A percentile compares a stretch with the other conserved stretches of the same genome.
Evolutionary conservation across 768 basidiomycete genomes (phyloP).

Genomic region (Mycena kentingensis): DNA sequence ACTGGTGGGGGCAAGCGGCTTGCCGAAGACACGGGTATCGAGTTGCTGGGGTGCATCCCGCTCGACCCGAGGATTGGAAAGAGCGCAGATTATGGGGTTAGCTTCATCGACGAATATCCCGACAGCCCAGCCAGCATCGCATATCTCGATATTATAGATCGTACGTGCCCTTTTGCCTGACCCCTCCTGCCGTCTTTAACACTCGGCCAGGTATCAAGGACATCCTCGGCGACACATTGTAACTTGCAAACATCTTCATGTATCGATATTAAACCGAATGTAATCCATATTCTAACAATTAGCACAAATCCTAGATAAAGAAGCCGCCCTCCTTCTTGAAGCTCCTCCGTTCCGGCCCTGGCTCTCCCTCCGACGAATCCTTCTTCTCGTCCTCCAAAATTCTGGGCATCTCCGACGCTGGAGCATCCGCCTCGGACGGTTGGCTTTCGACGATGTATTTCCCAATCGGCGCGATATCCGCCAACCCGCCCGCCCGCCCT

Average conservation of each 20-base stretch:
- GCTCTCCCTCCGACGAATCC: slow-evolving; percentile 28
- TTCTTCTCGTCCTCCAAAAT: slow-evolving; percentile 59
- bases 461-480: slow-evolving; percentile 60
- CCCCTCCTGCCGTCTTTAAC: slow-evolving; percentile 5
- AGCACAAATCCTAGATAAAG: slow-evolving; percentile 27
- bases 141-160: slow-evolving; percentile 89
- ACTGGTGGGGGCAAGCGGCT: slow-evolving; percentile 90
- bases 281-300: slow-evolving; percentile 40
- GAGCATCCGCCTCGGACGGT: slow-evolving; percentile 69
- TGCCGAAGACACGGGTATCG: slow-evolving; percentile 82
- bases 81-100: slow-evolving; percentile 93
- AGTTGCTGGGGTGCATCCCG: slow-evolving; percentile 86
- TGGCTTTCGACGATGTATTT: slow-evolving; percentile 56
- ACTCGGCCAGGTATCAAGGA: slow-evolving; percentile 54
- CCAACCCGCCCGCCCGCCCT: slow-evolving; percentile 58
- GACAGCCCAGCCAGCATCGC: slow-evolving; percentile 91
- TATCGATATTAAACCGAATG: slow-evolving; percentile 25
- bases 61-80: slow-evolving; percentile 99
- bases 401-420: slow-evolving; percentile 71
- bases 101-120: slow-evolving; percentile 96
- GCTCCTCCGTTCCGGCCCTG: too few relatives aligned
- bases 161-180: slow-evolving; percentile 44
- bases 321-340: slow-evolving; percentile 24
- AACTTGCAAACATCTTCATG: slow-evolving; percentile 15
- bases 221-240: slow-evolving; percentile 42